Evolutionary conservation across 2,329 filamentous ascomycete genomes (phyloP).

Genomic region (Hymenoscyphus fraxineus): DNA sequence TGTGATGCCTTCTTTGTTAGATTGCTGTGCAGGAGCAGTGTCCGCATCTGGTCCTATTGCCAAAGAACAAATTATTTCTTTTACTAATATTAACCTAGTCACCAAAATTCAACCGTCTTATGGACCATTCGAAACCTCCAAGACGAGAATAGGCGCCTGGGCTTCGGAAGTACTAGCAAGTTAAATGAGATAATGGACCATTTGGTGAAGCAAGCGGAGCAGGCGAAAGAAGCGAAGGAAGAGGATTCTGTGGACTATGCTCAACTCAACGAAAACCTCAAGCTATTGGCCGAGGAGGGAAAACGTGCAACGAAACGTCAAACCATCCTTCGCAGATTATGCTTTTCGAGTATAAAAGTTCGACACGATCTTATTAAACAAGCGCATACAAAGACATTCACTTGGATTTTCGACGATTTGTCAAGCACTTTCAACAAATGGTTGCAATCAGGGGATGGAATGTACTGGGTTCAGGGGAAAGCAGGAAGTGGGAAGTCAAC

Average conservation of each 20-base stretch:
- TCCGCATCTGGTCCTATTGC: too few relatives aligned
- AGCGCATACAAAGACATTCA: neutral
- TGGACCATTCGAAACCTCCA: neutral
- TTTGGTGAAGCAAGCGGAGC: neutral
- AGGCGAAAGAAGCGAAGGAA: neutral
- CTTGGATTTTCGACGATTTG: neutral
- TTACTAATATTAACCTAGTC: neutral
- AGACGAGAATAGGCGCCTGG: neutral
- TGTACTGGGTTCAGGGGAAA: conserved; percentile 20
- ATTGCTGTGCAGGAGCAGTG: too few relatives aligned
- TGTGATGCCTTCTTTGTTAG: too few relatives aligned
- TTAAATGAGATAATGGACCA: neutral
- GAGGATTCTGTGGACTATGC: neutral
- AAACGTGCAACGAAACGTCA: neutral
- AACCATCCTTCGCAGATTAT: neutral
- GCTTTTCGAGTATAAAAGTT: neutral
- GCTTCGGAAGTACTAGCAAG: neutral
- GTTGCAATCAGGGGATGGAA: conserved; percentile 2
- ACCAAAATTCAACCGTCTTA: neutral
- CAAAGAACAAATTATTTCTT: too few relatives aligned
- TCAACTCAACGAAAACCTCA: neutral
- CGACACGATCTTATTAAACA: neutral
- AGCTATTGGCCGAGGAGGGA: neutral
- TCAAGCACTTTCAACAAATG: conserved; percentile 5
- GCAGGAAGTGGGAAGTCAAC: conserved; percentile 14